A percentile compares a stretch with the other conserved stretches of the same genome.
phyloP scores from a whole-genome alignment of 1,139 yeast species.

The Suhomyces yuchorum region DNA sequence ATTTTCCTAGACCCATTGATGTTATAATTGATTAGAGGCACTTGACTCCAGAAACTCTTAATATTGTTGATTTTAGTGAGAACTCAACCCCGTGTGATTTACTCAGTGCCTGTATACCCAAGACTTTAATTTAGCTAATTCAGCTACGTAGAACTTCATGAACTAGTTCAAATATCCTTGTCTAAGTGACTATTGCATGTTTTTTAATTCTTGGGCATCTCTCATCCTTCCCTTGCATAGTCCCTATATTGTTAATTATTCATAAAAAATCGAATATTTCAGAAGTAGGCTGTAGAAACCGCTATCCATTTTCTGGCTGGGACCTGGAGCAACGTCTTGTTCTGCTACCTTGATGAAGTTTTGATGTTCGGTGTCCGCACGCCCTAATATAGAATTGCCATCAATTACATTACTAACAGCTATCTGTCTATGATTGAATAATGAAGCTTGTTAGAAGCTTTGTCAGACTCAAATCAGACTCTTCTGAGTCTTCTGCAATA shows the following conservation, averaged over 20 bases:
- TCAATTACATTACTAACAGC: background rate
- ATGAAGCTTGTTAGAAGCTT: slow-evolving; percentile 1
- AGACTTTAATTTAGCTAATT: too few species aligned
- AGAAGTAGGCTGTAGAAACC: too few species aligned
- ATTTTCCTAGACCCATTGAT: background rate
- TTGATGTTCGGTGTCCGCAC: background rate
- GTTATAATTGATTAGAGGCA: background rate
- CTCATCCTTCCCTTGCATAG: background rate
- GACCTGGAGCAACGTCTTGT: too few species aligned
- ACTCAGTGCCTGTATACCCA: too few species aligned
- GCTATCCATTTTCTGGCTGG: too few species aligned
- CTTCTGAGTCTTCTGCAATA: slow-evolving; percentile 18
- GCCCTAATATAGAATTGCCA: slow-evolving; percentile 1
- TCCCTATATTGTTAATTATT: background rate
- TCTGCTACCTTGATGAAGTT: too few species aligned
- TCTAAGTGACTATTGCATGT: background rate
- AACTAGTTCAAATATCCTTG: too few species aligned
- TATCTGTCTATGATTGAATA: background rate
- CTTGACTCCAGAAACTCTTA: background rate
- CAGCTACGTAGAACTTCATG: too few species aligned
- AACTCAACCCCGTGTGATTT: too few species aligned
- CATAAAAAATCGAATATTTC: background rate
- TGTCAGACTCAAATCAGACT: background rate
- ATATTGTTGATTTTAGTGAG: too few species aligned
- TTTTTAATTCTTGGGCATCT: background rate